phyloP scores from a whole-genome alignment of 768 basidiomycete species.

The Mycena olivaceomarginata region DNA sequence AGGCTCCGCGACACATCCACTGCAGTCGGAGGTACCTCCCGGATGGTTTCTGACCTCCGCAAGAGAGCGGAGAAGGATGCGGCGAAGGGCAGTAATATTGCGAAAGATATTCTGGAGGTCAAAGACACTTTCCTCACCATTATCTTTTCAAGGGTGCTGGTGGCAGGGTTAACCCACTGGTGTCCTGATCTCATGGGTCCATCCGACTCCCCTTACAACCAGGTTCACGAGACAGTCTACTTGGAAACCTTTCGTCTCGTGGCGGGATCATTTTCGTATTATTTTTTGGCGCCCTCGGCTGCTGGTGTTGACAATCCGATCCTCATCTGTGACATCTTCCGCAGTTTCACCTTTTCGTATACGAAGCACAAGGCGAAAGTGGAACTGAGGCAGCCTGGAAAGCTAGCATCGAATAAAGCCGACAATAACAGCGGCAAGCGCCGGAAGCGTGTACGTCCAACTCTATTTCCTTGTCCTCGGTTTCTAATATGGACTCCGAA shows the following conservation, averaged over 20 bases:
- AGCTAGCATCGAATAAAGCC: neutral
- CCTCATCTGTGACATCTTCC: neutral
- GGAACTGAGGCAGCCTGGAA: neutral
- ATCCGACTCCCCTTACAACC: neutral
- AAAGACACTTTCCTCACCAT: too few relatives aligned
- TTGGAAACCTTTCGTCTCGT: neutral
- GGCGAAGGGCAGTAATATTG: too few relatives aligned
- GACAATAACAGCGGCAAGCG: neutral
- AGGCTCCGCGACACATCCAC: too few relatives aligned
- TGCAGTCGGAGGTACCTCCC: too few relatives aligned
- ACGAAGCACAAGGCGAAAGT: neutral
- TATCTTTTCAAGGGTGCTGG: too few relatives aligned
- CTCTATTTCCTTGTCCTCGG: neutral
- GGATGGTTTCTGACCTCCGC: too few relatives aligned
- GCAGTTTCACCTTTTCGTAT: neutral
- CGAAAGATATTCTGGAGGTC: too few relatives aligned
- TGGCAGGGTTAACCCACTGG: too few relatives aligned
- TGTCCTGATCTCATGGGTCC: neutral
- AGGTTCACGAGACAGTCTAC: neutral
- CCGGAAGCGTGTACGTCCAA: neutral
- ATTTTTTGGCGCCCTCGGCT: neutral
- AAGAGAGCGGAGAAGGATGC: too few relatives aligned
- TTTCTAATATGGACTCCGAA: neutral
- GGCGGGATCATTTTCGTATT: neutral
- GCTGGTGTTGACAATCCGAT: neutral